These are phyloP conservation scores for Tylopilus balloui DNA, from an alignment of 768 basidiomycete genomes.

Conservation along the genomic window DNA sequence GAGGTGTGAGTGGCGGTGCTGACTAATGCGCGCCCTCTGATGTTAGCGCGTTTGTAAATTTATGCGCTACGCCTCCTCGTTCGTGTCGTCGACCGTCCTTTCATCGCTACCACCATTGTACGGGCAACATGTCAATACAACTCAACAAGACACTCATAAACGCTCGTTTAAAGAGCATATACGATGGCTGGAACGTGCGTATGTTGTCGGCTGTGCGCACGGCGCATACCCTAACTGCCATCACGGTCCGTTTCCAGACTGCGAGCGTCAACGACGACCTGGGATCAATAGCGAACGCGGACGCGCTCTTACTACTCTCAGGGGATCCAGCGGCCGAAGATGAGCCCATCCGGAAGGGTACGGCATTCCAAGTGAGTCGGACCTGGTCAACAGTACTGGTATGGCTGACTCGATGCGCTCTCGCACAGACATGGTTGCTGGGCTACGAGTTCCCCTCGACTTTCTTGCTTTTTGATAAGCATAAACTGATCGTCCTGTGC, in stretches of 20 bases:
- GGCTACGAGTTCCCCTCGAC: constrained; percentile 98
- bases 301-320: constrained; percentile 66
- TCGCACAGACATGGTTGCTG: constrained; percentile 82
- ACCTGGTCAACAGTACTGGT: neutral
- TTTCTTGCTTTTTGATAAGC: constrained; percentile 75
- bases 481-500: constrained; percentile 74
- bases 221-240: constrained; percentile 10
- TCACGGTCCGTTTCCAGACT: constrained; percentile 37
- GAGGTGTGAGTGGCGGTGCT: constrained; percentile 15
- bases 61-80: constrained; percentile 25
- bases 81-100: constrained; percentile 14
- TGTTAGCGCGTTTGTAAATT: constrained; percentile 32
- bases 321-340: constrained; percentile 84
- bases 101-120: neutral
- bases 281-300: constrained; percentile 59
- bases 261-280: constrained; percentile 69
- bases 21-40: constrained; percentile 26
- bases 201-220: constrained; percentile 7
- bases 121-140: constrained; percentile 56
- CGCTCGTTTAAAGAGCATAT: constrained; percentile 53
- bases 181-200: constrained; percentile 61
- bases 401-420: constrained; percentile 4
- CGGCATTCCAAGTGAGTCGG: constrained; percentile 76
- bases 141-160: constrained; percentile 60
- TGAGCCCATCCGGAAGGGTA: constrained; percentile 85